Base-by-base conservation (phyloP, 1,284 basidiomycete species). In the Naganishia sp. region DNA sequence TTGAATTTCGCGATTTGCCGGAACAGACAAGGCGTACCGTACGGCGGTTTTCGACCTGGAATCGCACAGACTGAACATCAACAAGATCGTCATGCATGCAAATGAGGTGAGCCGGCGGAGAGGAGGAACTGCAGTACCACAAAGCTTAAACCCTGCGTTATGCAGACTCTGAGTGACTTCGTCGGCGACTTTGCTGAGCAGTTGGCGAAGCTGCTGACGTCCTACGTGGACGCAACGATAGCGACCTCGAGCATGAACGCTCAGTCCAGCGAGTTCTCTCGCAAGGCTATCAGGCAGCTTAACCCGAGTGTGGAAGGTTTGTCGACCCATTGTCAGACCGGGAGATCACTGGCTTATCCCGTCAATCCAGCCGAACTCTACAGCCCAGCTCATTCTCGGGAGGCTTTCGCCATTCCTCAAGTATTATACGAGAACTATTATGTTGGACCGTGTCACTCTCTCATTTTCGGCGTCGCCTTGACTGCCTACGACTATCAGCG, bases 1-100 rank as follows among this genome's bases (percentile, higher is more conserved):
- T 9, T 39, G 7, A 39, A 10, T 13, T n/a, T n/a, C 2, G 35
- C 35, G 9, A 21, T 43, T 31, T 11, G n/a, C 31, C 25, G 51
- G 18, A 31, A 41, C 77, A 88, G 94, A 98, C 79, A 90, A 89
- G 76, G 92, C 94, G 68, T 99, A 98, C 73, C 85, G 95, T 39
- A 89, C 89, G 70, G 92, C 87, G 42, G 87, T 99, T 35, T 90
- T 97, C 78, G 92, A 93, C 85, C 82, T 95, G 28, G 95, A 99
- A 81, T 97, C 95, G 0, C 83, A 98, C 25, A 83, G 94, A 31
- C 81, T 96, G 39, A 84, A 90, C 47, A 83, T 90, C 68, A 86
- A 87, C 21, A 94, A 93, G 80, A 90, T 89, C 45, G 81, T 95
- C 47, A 87, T 90, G 71, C 87, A 88, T 43, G 92, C 90, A 4